Conservation (phyloP, 208 protist genomes). For the Acanthamoeba culbertsoni region DNA sequence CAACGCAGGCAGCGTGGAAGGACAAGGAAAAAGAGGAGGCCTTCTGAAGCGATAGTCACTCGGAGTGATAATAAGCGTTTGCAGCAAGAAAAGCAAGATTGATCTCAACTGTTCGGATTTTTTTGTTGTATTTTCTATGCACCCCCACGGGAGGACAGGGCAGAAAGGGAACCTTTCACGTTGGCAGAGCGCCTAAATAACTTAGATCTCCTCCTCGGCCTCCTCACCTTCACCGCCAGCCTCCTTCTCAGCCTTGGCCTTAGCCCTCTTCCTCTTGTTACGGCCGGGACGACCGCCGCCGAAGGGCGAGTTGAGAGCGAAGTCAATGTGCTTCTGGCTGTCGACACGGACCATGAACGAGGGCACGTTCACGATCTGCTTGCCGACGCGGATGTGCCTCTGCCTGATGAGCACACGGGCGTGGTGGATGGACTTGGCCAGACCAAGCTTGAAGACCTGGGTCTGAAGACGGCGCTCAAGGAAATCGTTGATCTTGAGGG, state of each 20-base stretch:
- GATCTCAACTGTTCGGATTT: too few species aligned
- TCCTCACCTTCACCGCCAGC: conserved; percentile 36
- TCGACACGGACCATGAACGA: conserved; percentile 99
- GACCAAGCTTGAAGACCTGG: conserved; percentile 96
- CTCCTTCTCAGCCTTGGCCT: conserved; percentile 63
- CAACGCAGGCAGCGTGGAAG: not conserved
- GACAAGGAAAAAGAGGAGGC: not conserved
- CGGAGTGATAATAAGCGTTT: not conserved
- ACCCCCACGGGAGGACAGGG: not conserved
- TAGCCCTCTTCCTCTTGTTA: conserved; percentile 87
- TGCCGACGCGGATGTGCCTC: conserved; percentile 99
- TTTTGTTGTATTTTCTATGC: not conserved
- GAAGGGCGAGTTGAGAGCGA: conserved; percentile 95
- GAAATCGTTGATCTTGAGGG: conserved; percentile 98
- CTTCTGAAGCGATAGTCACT: too few species aligned
- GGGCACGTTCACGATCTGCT: conserved; percentile 99
- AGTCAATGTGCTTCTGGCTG: conserved; percentile 98
- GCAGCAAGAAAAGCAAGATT: too few species aligned
- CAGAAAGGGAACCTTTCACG: not conserved
- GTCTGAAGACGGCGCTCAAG: conserved; percentile 99
- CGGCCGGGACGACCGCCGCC: conserved; percentile 95
- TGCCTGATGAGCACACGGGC: conserved; percentile 98
- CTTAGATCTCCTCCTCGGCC: conserved; percentile 55
- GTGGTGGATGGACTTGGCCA: conserved; percentile 99
- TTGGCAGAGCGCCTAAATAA: not conserved